Conservation (phyloP, 352 stramenopile species). For the Pythium aphanidermatum region DNA sequence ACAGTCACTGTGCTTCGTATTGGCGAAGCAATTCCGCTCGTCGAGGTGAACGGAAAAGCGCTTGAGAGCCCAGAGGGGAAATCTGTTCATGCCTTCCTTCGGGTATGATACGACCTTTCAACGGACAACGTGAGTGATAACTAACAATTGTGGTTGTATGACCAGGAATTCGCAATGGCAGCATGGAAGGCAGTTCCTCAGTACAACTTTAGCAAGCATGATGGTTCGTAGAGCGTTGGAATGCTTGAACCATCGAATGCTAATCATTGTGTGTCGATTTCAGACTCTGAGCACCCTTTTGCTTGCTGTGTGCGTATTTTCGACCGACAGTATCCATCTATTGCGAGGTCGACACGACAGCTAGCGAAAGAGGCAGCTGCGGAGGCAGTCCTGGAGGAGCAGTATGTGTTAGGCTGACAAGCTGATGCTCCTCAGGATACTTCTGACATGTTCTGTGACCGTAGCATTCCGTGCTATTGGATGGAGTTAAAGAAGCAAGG, state of each 20-base stretch:
- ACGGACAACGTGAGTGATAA: not conserved
- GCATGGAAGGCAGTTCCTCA: constrained; percentile 14
- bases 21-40: not conserved
- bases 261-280: not conserved
- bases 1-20: not conserved
- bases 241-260: not conserved
- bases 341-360: constrained; percentile 7
- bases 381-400: constrained; percentile 18
- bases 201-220: constrained; percentile 19
- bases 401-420: constrained; percentile 15
- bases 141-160: not conserved
- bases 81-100: constrained; percentile 15
- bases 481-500: constrained; percentile 12
- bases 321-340: constrained; percentile 9
- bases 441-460: not conserved
- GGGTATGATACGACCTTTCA: constrained; percentile 13
- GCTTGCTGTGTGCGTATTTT: constrained; percentile 21
- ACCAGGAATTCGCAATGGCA: constrained; percentile 15
- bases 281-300: constrained; percentile 12
- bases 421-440: too few species aligned
- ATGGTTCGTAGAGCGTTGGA: constrained; percentile 4
- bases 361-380: constrained; percentile 24
- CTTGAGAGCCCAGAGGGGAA: constrained; percentile 17
- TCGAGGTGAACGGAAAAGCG: constrained; percentile 17
- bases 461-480: constrained; percentile 21